Evolutionary conservation across 768 basidiomycete species (phyloP).

Genomic region (Lactarius tabidus): DNA sequence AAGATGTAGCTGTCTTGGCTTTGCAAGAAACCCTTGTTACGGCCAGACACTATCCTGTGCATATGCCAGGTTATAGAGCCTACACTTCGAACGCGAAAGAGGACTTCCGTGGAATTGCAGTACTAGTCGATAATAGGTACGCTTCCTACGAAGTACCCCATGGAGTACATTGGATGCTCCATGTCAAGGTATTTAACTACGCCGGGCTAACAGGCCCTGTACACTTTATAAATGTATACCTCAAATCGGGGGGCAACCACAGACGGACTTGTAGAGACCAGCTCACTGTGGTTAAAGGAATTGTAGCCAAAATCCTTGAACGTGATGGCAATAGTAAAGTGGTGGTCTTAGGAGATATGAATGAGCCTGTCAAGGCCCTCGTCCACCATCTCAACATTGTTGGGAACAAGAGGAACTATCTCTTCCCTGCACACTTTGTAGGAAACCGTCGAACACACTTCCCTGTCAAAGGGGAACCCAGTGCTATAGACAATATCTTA

Average conservation of each 20-base stretch:
- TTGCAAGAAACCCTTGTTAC: neutral
- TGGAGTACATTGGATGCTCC: neutral
- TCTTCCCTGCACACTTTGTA: neutral
- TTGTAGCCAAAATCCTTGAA: neutral
- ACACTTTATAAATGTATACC: neutral
- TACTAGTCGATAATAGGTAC: neutral
- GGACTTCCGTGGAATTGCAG: neutral
- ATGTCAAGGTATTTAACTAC: conserved; percentile 1
- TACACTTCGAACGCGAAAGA: neutral
- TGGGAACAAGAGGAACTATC: too few relatives aligned
- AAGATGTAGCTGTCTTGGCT: neutral
- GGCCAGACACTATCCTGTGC: neutral
- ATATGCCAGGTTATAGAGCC: neutral
- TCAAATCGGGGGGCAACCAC: neutral
- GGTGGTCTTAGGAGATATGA: neutral
- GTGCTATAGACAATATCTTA: neutral
- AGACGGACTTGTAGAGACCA: neutral
- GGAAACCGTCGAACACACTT: neutral
- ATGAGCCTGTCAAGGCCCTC: neutral
- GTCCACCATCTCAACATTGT: neutral
- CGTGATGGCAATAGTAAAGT: neutral
- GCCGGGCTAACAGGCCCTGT: neutral
- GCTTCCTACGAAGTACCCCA: conserved; percentile 3
- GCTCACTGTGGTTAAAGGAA: neutral
- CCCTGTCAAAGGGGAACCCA: neutral